Base-by-base conservation (phyloP, 805 yeast species). In the Candida sonorensis region DNA sequence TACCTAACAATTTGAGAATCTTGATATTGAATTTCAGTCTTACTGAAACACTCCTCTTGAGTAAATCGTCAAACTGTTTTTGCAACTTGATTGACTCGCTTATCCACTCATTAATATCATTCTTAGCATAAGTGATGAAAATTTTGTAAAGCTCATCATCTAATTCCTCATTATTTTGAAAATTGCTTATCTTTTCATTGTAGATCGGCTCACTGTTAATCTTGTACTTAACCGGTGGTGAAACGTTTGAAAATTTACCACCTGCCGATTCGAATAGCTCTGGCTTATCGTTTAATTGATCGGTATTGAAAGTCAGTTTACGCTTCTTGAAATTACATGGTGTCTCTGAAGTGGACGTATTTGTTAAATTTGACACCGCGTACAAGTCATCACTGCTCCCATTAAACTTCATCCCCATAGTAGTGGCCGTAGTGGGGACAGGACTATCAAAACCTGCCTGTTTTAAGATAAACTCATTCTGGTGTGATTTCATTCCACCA, bases 1-100 rank as follows among this genome's bases (percentile, higher is more conserved):
- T 40, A 10, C 41, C 36, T 12, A 46, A 28, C 7, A 52, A 31
- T 17, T 40, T 35, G 7, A 45, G 36, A 22, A 68, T 63, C 33
- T 60, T 61, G 23, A 53, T 50, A 35, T 62, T 62, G 18, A 68
- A 51, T 36, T 59, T 61, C 18, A 62, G 46, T 40, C 76, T 57
- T 10, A 62, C 53, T 5, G 47, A 27, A 4, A 67, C 53, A 13
- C 67, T 46, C 27, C 52, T 50, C 18, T 58, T 45, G 23, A 62
- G 45, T 14, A 68, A 48, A 2, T 38, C 34, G 4, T 55, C 48
- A 34, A 69, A 65, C 30, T 56, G 55, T 8, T 44, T 39, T 15
- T 48, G 42, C 17, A 69, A 44, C 3, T 37, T 21, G 6, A 59
- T 49, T 1, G 73, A 70, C 14, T 51, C 41, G 4, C 35, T 29